phyloP scores from a whole-genome alignment of 768 basidiomycete species.

The Agaricus subrufescens region DNA sequence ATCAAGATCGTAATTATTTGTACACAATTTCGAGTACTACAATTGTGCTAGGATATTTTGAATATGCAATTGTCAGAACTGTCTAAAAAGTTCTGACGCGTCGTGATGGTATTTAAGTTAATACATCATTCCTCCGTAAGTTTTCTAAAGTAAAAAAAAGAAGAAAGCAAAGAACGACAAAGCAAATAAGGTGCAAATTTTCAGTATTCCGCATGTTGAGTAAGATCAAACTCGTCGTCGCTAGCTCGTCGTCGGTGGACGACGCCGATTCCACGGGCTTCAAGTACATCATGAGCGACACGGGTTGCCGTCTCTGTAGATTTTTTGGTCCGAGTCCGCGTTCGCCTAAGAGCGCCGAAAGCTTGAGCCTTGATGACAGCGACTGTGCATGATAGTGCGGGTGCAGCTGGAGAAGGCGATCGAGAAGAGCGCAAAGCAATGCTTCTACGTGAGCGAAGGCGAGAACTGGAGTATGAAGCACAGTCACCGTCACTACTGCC shows the following conservation, averaged over 20 bases:
- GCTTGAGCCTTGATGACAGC: conserved; percentile 91
- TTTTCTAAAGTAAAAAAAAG: neutral
- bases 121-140: conserved; percentile 11
- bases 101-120: conserved; percentile 3
- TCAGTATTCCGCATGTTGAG: neutral
- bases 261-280: conserved; percentile 67
- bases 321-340: conserved; percentile 70
- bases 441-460: conserved; percentile 43
- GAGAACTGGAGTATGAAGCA: conserved; percentile 24
- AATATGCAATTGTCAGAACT: neutral
- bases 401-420: conserved; percentile 40
- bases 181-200: neutral
- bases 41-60: conserved; percentile 4
- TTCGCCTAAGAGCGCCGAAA: conserved; percentile 79
- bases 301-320: conserved; percentile 65
- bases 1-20: conserved; percentile 9
- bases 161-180: neutral
- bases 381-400: conserved; percentile 68
- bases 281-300: conserved; percentile 77
- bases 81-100: neutral
- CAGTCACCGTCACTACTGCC: conserved; percentile 56
- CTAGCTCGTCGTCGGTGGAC: conserved; percentile 5
- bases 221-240: conserved; percentile 41
- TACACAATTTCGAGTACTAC: conserved; percentile 4
- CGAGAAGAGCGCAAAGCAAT: conserved; percentile 39